Conservation (phyloP, 2,329 filamentous ascomycete species). For the Colletotrichum tofieldiae region DNA sequence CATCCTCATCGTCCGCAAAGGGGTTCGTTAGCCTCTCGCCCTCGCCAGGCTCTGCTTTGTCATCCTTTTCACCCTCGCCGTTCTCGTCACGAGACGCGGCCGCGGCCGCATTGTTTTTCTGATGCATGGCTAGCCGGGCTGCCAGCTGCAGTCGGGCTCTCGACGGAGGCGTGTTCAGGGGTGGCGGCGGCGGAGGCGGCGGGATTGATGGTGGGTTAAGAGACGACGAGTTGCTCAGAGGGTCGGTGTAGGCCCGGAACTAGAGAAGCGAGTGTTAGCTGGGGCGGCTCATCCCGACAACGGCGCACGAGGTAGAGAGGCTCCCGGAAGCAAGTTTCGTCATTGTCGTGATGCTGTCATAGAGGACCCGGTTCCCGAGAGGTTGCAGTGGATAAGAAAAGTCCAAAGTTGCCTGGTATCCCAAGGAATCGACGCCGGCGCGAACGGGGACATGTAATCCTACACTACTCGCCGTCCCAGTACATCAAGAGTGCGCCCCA, state of each 20-base stretch:
- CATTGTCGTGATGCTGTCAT: slow-evolving; percentile 26
- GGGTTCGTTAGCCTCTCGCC: slow-evolving; percentile 61
- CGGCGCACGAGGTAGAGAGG: slow-evolving; percentile 7
- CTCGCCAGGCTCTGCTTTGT: slow-evolving; percentile 43
- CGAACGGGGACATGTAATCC: slow-evolving; percentile 35
- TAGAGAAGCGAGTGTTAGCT: slow-evolving; percentile 49
- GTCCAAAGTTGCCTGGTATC: slow-evolving; percentile 43
- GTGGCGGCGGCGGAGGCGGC: slow-evolving; percentile 77
- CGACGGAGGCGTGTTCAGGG: slow-evolving; percentile 88
- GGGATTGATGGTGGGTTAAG: slow-evolving; percentile 72
- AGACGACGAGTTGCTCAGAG: slow-evolving; percentile 62
- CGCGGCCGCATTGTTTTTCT: slow-evolving; percentile 71
- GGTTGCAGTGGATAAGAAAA: slow-evolving; percentile 32
- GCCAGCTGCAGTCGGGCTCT: slow-evolving; percentile 91
- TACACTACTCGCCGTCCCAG: slow-evolving; percentile 38
- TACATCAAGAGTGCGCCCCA: slow-evolving; percentile 28
- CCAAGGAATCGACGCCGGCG: slow-evolving; percentile 40
- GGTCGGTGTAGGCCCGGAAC: slow-evolving; percentile 74
- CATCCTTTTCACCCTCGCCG: slow-evolving; percentile 56
- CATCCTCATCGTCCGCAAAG: slow-evolving; percentile 70
- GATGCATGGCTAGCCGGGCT: slow-evolving; percentile 84
- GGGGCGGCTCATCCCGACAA: slow-evolving; percentile 5
- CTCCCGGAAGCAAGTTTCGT: slow-evolving; percentile 34
- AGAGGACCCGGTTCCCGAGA: slow-evolving; percentile 5
- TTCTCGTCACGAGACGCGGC: slow-evolving; percentile 60